Conservation (phyloP, 1,284 basidiomycete genomes). For the Vanrija sp. region DNA sequence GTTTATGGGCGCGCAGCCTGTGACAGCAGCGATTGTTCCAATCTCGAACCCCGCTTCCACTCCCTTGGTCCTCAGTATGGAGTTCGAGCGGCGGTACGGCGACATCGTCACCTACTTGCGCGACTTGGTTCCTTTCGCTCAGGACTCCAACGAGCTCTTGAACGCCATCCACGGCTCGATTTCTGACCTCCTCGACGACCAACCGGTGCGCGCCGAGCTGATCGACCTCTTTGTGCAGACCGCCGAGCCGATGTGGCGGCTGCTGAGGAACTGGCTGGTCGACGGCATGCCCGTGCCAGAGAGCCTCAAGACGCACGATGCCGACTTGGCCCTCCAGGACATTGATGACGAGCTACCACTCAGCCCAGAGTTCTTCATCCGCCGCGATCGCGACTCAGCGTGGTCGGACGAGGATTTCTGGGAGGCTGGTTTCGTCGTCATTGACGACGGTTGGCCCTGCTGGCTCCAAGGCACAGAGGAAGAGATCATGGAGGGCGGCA, state of each 20-base stretch:
- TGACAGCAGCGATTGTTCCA: constrained; percentile 48
- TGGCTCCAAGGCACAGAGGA: constrained; percentile 49
- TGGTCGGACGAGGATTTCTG: constrained; percentile 71
- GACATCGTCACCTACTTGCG: constrained; percentile 54
- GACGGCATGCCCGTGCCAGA: constrained; percentile 61
- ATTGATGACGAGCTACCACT: constrained; percentile 53
- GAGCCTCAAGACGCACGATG: constrained; percentile 18
- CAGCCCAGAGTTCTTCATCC: constrained; percentile 72
- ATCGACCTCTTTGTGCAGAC: constrained; percentile 61
- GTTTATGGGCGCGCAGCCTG: constrained; percentile 54
- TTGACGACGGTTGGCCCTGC: constrained; percentile 49
- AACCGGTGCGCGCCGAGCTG: constrained; percentile 41
- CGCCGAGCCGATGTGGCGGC: constrained; percentile 67
- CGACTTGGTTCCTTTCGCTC: constrained; percentile 54
- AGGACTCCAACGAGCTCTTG: constrained; percentile 57
- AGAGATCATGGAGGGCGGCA: constrained; percentile 66
- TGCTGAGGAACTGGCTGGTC: constrained; percentile 67
- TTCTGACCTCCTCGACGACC: constrained; percentile 43
- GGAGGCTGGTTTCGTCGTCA: constrained; percentile 65
- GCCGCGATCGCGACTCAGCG: constrained; percentile 61
- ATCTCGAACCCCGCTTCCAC: constrained; percentile 55
- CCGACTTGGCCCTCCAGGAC: constrained; percentile 45
- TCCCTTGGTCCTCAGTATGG: constrained; percentile 61
- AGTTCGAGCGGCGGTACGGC: constrained; percentile 47
- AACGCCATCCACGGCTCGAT: constrained; percentile 60